Percentiles rank a stretch among this genome's conserved stretches.
Evolutionary conservation across 306 rosid species (phyloP).

Genomic region (Myrica gale): DNA sequence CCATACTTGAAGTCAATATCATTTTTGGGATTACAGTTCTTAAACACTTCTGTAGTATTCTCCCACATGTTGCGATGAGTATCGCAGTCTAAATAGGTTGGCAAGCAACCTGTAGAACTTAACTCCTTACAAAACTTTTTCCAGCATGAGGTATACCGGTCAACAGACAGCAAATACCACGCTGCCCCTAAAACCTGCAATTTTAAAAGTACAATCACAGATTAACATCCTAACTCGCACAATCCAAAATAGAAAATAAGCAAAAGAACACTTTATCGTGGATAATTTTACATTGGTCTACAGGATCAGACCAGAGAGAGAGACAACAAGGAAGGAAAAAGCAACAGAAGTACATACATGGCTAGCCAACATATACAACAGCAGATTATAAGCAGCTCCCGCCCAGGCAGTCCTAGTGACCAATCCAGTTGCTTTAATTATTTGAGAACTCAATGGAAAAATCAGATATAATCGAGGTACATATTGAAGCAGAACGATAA

Average conservation of each 20-base stretch:
- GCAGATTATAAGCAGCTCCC: slow-evolving; percentile 95
- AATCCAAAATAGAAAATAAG: slow-evolving; percentile 2
- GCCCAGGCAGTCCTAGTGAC: slow-evolving; percentile 99
- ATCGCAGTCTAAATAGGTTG: slow-evolving; percentile 64
- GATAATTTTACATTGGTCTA: background rate
- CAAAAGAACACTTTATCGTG: background rate
- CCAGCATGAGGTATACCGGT: slow-evolving; percentile 86
- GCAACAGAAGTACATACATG: slow-evolving; percentile 58
- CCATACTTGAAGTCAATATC: slow-evolving; percentile 59
- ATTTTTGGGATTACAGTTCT: slow-evolving; percentile 52
- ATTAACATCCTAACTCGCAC: slow-evolving; percentile 15
- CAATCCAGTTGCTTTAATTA: slow-evolving; percentile 93
- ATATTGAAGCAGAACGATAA: slow-evolving; percentile 92
- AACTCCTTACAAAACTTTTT: slow-evolving; percentile 67
- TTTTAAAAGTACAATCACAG: slow-evolving; percentile 12
- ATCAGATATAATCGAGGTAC: slow-evolving; percentile 93
- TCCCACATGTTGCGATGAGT: slow-evolving; percentile 52
- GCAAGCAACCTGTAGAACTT: slow-evolving; percentile 40
- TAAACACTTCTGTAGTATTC: slow-evolving; percentile 56
- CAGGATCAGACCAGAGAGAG: background rate
- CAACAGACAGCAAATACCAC: slow-evolving; percentile 92
- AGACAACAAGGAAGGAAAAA: background rate
- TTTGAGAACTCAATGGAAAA: slow-evolving; percentile 82
- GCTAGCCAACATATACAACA: slow-evolving; percentile 95
- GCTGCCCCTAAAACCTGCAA: slow-evolving; percentile 94